These are phyloP conservation scores for Phialophora tarda DNA, from an alignment of 2,329 filamentous ascomycete species.

Conservation along the genomic window DNA sequence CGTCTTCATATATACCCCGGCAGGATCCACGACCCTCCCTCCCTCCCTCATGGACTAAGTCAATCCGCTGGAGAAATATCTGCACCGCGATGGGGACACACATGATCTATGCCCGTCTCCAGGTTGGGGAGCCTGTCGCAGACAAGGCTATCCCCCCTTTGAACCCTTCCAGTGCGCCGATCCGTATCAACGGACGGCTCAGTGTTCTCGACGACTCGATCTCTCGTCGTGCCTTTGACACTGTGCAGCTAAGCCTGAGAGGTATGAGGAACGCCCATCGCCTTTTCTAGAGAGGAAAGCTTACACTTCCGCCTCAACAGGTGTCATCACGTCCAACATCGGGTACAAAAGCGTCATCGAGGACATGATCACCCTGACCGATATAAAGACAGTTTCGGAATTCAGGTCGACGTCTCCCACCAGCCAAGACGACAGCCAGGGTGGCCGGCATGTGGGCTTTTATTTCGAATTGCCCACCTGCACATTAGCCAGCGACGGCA, in stretches of 20 bases:
- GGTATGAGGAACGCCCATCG: constrained; percentile 10
- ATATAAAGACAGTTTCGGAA: constrained; percentile 28
- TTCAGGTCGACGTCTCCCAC: constrained; percentile 14
- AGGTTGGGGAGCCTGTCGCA: constrained; percentile 13
- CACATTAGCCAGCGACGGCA: constrained; percentile 7
- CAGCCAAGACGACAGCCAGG: constrained; percentile 6
- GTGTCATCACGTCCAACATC: constrained; percentile 31
- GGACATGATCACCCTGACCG: constrained; percentile 36
- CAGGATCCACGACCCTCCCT: background rate
- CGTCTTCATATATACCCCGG: constrained; percentile 11
- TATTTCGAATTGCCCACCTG: constrained; percentile 33
- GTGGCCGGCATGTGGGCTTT: constrained; percentile 25
- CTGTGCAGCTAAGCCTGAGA: constrained; percentile 29
- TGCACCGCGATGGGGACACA: constrained; percentile 2
- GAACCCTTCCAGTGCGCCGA: background rate
- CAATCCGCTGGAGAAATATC: background rate
- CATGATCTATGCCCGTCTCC: constrained; percentile 31
- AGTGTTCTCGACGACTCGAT: constrained; percentile 30
- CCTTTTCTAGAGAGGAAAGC: background rate
- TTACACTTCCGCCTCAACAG: constrained; percentile 5
- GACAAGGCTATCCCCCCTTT: constrained; percentile 23
- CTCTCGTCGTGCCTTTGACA: constrained; percentile 26
- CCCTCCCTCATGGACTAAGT: background rate
- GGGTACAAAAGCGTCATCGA: constrained; percentile 26
- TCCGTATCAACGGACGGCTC: constrained; percentile 28